These are phyloP conservation scores for Heteromeles arbutifolia DNA, from an alignment of 306 rosid genomes.

Conservation along the genomic window DNA sequence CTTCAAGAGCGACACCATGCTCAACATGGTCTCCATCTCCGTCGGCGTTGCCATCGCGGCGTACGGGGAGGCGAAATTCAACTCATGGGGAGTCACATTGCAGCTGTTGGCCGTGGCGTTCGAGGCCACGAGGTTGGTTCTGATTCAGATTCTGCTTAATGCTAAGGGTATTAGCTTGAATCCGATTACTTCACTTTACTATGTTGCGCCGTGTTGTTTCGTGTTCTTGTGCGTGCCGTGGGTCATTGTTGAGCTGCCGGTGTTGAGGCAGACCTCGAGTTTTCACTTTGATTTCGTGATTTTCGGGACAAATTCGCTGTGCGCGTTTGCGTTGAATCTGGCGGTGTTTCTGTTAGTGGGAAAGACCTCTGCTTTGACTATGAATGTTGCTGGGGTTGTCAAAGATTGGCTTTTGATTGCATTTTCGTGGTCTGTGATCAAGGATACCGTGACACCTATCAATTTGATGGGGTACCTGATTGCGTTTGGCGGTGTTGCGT, in stretches of 20 bases:
- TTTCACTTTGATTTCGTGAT: conserved; percentile 55
- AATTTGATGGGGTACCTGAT: conserved; percentile 80
- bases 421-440: conserved; percentile 95
- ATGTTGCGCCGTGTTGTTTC: conserved; percentile 91
- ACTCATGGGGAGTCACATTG: conserved; percentile 57
- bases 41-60: conserved; percentile 87
- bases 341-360: conserved; percentile 90
- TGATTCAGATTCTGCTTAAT: conserved; percentile 76
- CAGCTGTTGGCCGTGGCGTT: conserved; percentile 85
- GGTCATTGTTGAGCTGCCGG: conserved; percentile 71
- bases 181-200: conserved; percentile 90
- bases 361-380: conserved; percentile 91
- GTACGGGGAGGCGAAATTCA: conserved; percentile 79
- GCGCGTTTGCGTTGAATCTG: conserved; percentile 84
- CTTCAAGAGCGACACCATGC: conserved; percentile 63
- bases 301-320: conserved; percentile 71
- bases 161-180: conserved; percentile 78
- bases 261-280: conserved; percentile 68
- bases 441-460: conserved; percentile 77
- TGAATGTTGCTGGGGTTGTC: conserved; percentile 98
- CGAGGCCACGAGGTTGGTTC: conserved; percentile 80
- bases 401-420: conserved; percentile 96
- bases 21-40: conserved; percentile 83
- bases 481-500: conserved; percentile 82
- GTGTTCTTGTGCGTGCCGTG: conserved; percentile 71